A percentile compares a stretch with the other conserved stretches of the same genome.
Evolutionary conservation across 1,139 yeast genomes (phyloP).

Genomic region (Sugiyamaella grinbergsii): DNA sequence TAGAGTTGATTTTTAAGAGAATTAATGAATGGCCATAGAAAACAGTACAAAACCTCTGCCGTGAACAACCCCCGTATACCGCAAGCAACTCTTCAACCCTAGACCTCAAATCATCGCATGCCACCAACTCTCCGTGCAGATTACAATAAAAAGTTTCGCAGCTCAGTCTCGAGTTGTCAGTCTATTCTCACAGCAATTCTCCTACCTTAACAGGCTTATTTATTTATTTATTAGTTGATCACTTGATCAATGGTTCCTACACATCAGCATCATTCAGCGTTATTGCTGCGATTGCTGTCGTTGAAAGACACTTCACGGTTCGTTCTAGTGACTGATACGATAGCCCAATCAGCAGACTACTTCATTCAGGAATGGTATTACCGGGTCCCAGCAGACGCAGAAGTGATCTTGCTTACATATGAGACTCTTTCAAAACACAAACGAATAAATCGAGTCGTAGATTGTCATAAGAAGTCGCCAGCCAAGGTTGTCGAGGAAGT

Average conservation of each 20-base stretch:
- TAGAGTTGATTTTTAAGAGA: too few relatives aligned
- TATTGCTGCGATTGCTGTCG: conserved; percentile 55
- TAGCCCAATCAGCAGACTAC: conserved; percentile 64
- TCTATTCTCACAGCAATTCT: too few relatives aligned
- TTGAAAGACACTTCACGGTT: conserved; percentile 76
- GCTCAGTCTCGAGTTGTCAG: too few relatives aligned
- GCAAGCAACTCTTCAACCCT: too few relatives aligned
- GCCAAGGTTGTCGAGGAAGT: conserved; percentile 23
- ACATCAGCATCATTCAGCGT: conserved; percentile 39
- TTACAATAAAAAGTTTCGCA: too few relatives aligned
- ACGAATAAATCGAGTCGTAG: conserved; percentile 54
- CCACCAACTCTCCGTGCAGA: too few relatives aligned
- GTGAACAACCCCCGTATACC: too few relatives aligned
- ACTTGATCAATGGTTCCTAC: conserved; percentile 26
- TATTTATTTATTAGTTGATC: too few relatives aligned
- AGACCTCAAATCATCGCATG: too few relatives aligned
- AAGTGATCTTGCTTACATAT: conserved; percentile 26
- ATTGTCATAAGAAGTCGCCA: conserved; percentile 46
- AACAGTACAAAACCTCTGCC: too few relatives aligned
- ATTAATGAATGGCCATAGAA: too few relatives aligned
- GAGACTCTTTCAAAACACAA: conserved; percentile 46
- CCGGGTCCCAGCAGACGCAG: conserved; percentile 37
- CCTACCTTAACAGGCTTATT: neutral
- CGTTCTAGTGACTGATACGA: conserved; percentile 64
- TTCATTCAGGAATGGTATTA: conserved; percentile 60